Evolutionary conservation across 805 yeast genomes (phyloP).

Genomic region (Lipomyces oligophaga): DNA sequence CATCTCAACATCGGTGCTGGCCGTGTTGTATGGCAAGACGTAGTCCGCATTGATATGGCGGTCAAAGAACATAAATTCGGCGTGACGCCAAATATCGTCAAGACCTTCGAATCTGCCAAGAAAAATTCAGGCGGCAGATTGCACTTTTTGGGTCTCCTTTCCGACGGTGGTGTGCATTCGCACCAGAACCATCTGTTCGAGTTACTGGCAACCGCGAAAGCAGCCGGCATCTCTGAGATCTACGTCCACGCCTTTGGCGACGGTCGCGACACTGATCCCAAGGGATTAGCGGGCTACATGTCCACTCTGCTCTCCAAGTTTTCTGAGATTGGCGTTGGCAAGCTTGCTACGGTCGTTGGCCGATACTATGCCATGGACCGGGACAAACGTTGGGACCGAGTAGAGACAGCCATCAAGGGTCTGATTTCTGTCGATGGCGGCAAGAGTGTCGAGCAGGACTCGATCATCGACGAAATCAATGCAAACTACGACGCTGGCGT

Average conservation of each 20-base stretch:
- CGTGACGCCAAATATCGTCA: slow-evolving; percentile 14
- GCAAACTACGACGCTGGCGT: slow-evolving; percentile 27
- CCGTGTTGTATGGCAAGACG: slow-evolving; percentile 33
- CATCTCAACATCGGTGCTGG: slow-evolving; percentile 32
- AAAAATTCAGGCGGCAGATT: slow-evolving; percentile 21
- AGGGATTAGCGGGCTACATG: slow-evolving; percentile 25
- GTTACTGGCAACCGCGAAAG: slow-evolving; percentile 27
- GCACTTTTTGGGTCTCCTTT: slow-evolving; percentile 27
- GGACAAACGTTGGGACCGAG: slow-evolving; percentile 31
- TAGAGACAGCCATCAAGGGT: slow-evolving; percentile 28
- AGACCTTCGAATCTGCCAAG: slow-evolving; percentile 25
- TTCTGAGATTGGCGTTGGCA: slow-evolving; percentile 28
- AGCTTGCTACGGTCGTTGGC: slow-evolving; percentile 30
- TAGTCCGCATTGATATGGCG: slow-evolving; percentile 31
- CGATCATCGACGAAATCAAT: slow-evolving; percentile 20
- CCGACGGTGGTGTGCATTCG: slow-evolving; percentile 31
- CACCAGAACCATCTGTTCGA: slow-evolving; percentile 31
- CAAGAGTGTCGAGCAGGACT: slow-evolving; percentile 19
- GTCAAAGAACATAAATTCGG: slow-evolving; percentile 26
- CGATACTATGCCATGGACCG: slow-evolving; percentile 32
- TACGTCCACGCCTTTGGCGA: slow-evolving; percentile 31
- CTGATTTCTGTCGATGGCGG: slow-evolving; percentile 22
- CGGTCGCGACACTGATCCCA: slow-evolving; percentile 31
- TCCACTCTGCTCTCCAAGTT: slow-evolving; percentile 26
- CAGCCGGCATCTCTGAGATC: slow-evolving; percentile 20